Evolutionary conservation across 2,329 filamentous ascomycete genomes (phyloP), one percentile per base, ranked within the genome.

Genomic region (Penicillium sp.): DNA sequence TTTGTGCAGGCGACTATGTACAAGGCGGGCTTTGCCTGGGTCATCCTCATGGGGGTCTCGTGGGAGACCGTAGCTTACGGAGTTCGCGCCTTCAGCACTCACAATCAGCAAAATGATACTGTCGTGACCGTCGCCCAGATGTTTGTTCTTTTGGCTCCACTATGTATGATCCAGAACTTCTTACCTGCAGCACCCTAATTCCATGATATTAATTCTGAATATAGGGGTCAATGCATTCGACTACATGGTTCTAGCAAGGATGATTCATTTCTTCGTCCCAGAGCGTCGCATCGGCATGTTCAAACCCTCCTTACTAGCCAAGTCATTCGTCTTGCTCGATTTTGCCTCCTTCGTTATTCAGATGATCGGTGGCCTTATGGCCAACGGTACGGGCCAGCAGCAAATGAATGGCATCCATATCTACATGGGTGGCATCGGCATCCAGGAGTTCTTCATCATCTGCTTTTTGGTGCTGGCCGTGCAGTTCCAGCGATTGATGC

Each of bases 381-480:
- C 51, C 15, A 55, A 10, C 2, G 37, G 43, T 17, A 54, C 35
- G 4, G 21, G 7, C 1, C 4, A 25, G 12, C 27, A 49, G 10
- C 19, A 43, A 35, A 63, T 62, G 45, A 61, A 62, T 1, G 70
- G 70, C 1, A 60, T 69, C 12, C 57, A 71, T 31, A 49, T 72
- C 8, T 72, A 63, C 41, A 74, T 71, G 59, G 71, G 58, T 6
- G 73, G 73, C 7, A 71, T 75, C 25, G 73, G 69, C 19, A 63
- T 87, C n/a, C 85, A 87, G 65, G 70, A 86, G 25, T 73, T 77
- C 15, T 81, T 87, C 37, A 75, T 84, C 15, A 54, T 69, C 6
- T 67, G 79, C 29, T 86, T 87, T 62, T 29, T 82, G 17, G 41
- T 71, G 2, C 73, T 87, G 0, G 77, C 83, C 1, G 71, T 62